Percentiles rank a stretch among this genome's conserved stretches.
phyloP scores from a whole-genome alignment of 139 green algal genomes.

The Diplosphaera chodatii region DNA sequence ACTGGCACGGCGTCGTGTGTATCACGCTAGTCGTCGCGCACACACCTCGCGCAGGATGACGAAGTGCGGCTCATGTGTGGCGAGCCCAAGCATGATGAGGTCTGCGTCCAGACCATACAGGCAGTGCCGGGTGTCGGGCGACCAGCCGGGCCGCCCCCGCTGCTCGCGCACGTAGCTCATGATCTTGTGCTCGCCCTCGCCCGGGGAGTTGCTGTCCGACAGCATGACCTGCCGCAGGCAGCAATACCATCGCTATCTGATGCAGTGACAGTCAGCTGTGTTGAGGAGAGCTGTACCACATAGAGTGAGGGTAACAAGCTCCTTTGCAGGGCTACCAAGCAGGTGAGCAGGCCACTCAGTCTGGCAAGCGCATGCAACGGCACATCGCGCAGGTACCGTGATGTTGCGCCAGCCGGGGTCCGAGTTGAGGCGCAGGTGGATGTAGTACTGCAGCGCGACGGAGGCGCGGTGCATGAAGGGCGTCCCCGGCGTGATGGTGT shows the following conservation, averaged over 20 bases:
- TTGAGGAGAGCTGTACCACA: too few species aligned
- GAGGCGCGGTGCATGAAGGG: conserved; percentile 95
- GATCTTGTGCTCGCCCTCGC: conserved; percentile 99
- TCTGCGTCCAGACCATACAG: conserved; percentile 98
- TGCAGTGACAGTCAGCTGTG: too few species aligned
- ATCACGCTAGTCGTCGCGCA: too few species aligned
- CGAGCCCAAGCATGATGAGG: conserved; percentile 96
- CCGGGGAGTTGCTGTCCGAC: conserved; percentile 85
- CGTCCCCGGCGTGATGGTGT: conserved; percentile 98
- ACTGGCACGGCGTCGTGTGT: too few species aligned
- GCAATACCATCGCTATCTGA: too few species aligned
- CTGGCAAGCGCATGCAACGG: background rate
- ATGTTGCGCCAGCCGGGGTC: conserved; percentile 86
- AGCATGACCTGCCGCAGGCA: conserved; percentile 91
- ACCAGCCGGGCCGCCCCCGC: conserved; percentile 75
- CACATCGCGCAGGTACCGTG: conserved; percentile 48
- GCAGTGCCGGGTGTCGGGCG: conserved; percentile 80
- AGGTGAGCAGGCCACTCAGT: too few species aligned
- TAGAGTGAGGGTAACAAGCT: too few species aligned
- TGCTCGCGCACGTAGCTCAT: conserved; percentile 90
- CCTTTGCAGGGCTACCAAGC: too few species aligned
- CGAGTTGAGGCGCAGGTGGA: conserved; percentile 85
- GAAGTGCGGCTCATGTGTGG: conserved; percentile 89
- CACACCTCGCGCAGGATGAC: conserved; percentile 82
- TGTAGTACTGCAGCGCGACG: conserved; percentile 95